Conservation (phyloP, 2,329 filamentous ascomycete species). For the Arachnomyces sp. region DNA sequence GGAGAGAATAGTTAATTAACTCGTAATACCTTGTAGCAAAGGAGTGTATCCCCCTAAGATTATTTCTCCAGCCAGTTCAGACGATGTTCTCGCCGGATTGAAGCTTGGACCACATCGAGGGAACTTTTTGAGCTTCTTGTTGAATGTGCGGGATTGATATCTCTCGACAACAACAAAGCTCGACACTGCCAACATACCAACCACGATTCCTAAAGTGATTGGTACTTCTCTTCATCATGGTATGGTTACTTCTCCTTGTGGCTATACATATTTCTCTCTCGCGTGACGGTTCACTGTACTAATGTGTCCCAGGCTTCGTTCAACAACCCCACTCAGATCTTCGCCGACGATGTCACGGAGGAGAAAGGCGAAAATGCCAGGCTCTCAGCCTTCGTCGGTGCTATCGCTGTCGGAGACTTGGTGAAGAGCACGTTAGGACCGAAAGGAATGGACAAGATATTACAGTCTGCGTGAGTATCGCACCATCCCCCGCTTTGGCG, state of each 20-base stretch:
- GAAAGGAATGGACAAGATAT: constrained; percentile 98
- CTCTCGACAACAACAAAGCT: too few species aligned
- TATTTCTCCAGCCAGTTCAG: too few species aligned
- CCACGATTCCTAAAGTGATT: background rate
- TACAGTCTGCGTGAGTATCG: constrained; percentile 75
- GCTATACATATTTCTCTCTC: background rate
- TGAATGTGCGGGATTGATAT: too few species aligned
- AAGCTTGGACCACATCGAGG: constrained; percentile 7
- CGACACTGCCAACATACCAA: background rate
- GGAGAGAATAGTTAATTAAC: too few species aligned
- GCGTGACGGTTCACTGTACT: constrained; percentile 4
- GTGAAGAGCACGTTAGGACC: constrained; percentile 96
- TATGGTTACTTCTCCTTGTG: background rate
- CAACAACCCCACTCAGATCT: constrained; percentile 87
- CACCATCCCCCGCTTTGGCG: constrained; percentile 1
- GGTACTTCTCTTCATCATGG: constrained; percentile 7
- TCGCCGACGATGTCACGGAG: constrained; percentile 91
- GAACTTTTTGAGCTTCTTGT: background rate
- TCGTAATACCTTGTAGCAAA: too few species aligned
- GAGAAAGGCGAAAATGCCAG: constrained; percentile 99
- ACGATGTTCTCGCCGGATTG: background rate
- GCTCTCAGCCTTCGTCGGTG: constrained; percentile 94
- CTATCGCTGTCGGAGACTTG: constrained; percentile 92
- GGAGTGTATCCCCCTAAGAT: constrained; percentile 1
- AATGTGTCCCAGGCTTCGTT: constrained; percentile 25